phyloP scores from a whole-genome alignment of 129 eudicot genomes.

The sunflower (Helianthus annuus) region HanXRQr2.0-SUNRISE NC_035447.2:92327265-92327764 shows the following conservation, averaged over 20 bases:
- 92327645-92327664: constrained; percentile 41
- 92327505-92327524: constrained; percentile 34
- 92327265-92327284: neutral
- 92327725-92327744: too few relatives aligned
- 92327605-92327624: constrained; percentile 44
- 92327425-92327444: constrained; percentile 83
- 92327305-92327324: constrained; percentile 63
- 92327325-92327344: constrained; percentile 50
- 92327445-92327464: constrained; percentile 77
- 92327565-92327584: constrained; percentile 46
- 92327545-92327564: constrained; percentile 10
- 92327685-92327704: constrained; percentile 33
- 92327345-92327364: constrained; percentile 89
- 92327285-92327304: constrained; percentile 94
- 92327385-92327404: constrained; percentile 54
- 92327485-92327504: constrained; percentile 15
- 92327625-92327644: constrained; percentile 31
- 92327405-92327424: constrained; percentile 90
- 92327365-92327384: constrained; percentile 86
- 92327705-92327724: constrained; percentile 15
- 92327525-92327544: constrained; percentile 23
- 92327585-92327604: constrained; percentile 46
- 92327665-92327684: constrained; percentile 31
- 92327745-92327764: too few relatives aligned
- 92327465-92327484: constrained; percentile 28